These are phyloP conservation scores for Amanita polypyramis DNA, from an alignment of 768 basidiomycete genomes.

Conservation along the genomic window DNA sequence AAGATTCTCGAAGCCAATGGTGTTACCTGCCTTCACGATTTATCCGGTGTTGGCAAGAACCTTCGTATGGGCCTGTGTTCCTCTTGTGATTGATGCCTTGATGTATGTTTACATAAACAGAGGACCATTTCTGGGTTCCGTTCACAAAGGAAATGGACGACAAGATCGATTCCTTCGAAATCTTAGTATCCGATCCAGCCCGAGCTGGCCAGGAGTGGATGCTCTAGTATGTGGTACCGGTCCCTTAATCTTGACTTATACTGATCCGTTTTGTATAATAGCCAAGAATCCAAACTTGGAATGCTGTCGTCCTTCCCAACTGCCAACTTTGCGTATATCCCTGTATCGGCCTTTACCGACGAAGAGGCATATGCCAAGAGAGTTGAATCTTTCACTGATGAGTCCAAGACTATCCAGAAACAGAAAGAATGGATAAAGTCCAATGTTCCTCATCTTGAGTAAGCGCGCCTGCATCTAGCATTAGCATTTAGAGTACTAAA, in stretches of 20 bases:
- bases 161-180: slow-evolving; percentile 4
- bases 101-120: not conserved
- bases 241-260: not conserved
- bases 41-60: slow-evolving; percentile 36
- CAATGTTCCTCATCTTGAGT: slow-evolving; percentile 4
- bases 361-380: not conserved
- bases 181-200: not conserved
- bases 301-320: slow-evolving; percentile 1
- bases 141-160: slow-evolving; percentile 3
- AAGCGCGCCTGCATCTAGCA: not conserved
- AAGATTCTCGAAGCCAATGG: slow-evolving; percentile 23
- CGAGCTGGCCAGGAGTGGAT: slow-evolving; percentile 5
- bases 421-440: slow-evolving; percentile 4
- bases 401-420: slow-evolving; percentile 1
- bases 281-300: slow-evolving; percentile 4
- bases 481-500: not conserved
- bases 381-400: not conserved
- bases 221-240: not conserved
- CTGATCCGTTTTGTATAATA: not conserved
- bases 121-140: slow-evolving; percentile 7
- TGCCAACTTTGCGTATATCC: not conserved
- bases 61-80: slow-evolving; percentile 29
- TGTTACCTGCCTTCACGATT: slow-evolving; percentile 26
- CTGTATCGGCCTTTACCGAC: not conserved
- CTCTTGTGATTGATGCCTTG: slow-evolving; percentile 6